Percentiles rank a stretch among this genome's conserved stretches.
These are phyloP conservation scores for Citeromyces matritensis DNA, from an alignment of 805 yeast species.

Conservation along the genomic window DNA sequence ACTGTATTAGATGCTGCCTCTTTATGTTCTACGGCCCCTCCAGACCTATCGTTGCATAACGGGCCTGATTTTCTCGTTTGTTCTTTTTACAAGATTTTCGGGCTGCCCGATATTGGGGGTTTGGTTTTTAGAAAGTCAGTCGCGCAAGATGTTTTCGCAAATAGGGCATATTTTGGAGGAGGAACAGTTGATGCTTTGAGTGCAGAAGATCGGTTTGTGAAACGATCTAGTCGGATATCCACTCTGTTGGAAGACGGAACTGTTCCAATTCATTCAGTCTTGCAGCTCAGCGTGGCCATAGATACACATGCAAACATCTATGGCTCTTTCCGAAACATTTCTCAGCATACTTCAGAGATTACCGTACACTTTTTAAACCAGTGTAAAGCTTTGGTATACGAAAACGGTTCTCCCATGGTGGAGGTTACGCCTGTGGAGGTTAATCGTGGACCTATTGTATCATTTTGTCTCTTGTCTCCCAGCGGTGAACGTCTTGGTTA, in stretches of 20 bases:
- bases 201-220: conserved; percentile 8
- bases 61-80: conserved; percentile 21
- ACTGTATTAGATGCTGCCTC: conserved; percentile 24
- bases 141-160: conserved; percentile 8
- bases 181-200: conserved; percentile 27
- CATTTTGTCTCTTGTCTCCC: conserved; percentile 14
- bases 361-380: conserved; percentile 10
- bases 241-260: conserved; percentile 26
- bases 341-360: conserved; percentile 11
- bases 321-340: conserved; percentile 16
- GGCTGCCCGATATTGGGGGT: conserved; percentile 28
- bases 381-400: conserved; percentile 9
- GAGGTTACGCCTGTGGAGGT: too few species aligned
- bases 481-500: conserved; percentile 18
- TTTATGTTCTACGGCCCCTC: conserved; percentile 17
- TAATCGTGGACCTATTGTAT: conserved; percentile 22
- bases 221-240: conserved; percentile 7
- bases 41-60: conserved; percentile 11
- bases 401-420: conserved; percentile 10
- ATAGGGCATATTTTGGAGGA: conserved; percentile 24
- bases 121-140: conserved; percentile 15
- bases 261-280: conserved; percentile 23
- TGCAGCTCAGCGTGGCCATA: conserved; percentile 19
- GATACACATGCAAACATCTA: conserved; percentile 12
- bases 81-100: conserved; percentile 30